Base-by-base conservation (phyloP, 2,329 filamentous ascomycete species). In the Colletotrichum destructivum region DNA sequence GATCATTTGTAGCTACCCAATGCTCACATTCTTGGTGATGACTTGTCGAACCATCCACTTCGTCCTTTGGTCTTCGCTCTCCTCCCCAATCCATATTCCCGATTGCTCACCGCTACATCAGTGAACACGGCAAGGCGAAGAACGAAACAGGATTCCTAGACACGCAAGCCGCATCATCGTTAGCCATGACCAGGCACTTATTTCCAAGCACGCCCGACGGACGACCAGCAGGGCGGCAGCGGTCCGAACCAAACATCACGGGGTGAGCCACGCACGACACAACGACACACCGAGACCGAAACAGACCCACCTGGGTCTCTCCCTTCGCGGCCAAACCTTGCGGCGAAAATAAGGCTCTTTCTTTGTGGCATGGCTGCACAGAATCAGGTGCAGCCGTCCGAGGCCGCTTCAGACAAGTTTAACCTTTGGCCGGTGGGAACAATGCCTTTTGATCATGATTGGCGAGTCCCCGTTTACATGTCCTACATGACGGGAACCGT, bases 401-500 rank as follows among this genome's bases (percentile, higher is more conserved):
- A 66, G 69, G 54, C 69, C 69, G 69, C 69, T 64, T 69, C 52
- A 69, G 59, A 69, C 69, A 63, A 69, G 59, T 69, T 71, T 69
- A 71, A 71, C 64, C 60, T 65, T 68, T 44, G 64, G 65, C 49
- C 38, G 64, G 18, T 61, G 47, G 68, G 62, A 71, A 73, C 66
- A 76, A 72, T 66, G 62, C 46, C 71, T 69, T 69, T 66, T 64
- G 63, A 60, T 51, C 31, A 47, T 71, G 65, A 73, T 74, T 76
- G 69, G 72, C 59, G 66, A 60, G 40, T 55, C 51, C 59, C 73
- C 72, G 73, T 74, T 75, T 75, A 73, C 73, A 72, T 40, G 26
- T 54, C 60, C 40, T 62, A 54, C 70, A 69, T 61, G 55, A 66
- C 65, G 54, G 59, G 73, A 72, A 72, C 68, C 69, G 69, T 72